A percentile compares a stretch with the other conserved stretches of the same genome.
Evolutionary conservation across 805 yeast species (phyloP).

Genomic region (Spathaspora arborariae): DNA sequence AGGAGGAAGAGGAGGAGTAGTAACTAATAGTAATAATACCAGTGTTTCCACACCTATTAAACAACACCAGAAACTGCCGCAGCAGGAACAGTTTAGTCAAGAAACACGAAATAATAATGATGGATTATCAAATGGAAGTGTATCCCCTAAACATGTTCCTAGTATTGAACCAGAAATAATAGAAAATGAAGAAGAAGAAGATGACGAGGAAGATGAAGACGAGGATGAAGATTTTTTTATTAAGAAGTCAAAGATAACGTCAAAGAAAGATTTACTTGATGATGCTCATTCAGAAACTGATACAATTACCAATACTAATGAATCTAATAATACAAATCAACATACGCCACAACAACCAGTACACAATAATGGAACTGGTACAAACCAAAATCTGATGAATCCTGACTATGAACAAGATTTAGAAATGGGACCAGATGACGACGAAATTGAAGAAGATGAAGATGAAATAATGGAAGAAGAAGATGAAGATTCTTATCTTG

Average conservation of each 20-base stretch:
- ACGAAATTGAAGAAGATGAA: conserved; percentile 1
- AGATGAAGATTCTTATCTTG: conserved; percentile 16
- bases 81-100: too few relatives aligned
- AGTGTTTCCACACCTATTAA: neutral
- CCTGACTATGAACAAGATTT: neutral
- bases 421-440: conserved; percentile 3
- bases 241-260: neutral
- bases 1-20: too few relatives aligned
- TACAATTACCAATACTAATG: conserved; percentile 37
- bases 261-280: conserved; percentile 27
- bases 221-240: conserved; percentile 5
- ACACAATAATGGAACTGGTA: neutral
- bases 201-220: conserved; percentile 2
- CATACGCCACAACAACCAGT: conserved; percentile 11
- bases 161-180: neutral
- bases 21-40: neutral
- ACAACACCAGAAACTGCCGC: neutral
- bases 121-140: neutral
- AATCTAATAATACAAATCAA: conserved; percentile 19
- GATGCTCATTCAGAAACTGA: conserved; percentile 38
- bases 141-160: neutral
- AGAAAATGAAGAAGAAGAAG: conserved; percentile 2
- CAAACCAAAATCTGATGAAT: neutral
- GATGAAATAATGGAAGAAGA: conserved; percentile 9
- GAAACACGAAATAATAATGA: neutral